These are phyloP conservation scores for Hypoxylon rickii DNA, from an alignment of 495 filamentous ascomycete genomes.

Conservation along the genomic window DNA sequence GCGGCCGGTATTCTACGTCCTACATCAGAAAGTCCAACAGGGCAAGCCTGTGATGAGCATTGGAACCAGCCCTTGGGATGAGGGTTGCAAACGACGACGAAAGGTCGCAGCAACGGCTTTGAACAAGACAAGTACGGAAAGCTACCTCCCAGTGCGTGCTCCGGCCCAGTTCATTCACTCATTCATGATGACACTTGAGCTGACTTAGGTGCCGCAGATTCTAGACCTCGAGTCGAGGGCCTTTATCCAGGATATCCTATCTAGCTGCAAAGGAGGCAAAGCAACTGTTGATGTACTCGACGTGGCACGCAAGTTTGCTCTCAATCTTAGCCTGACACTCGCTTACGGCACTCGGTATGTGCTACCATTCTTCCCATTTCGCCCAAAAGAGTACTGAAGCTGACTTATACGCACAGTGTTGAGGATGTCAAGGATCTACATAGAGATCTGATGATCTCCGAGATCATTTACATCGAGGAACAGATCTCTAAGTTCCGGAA, in stretches of 20 bases:
- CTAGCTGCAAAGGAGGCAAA: constrained; percentile 59
- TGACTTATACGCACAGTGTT: constrained; percentile 38
- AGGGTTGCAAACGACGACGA: constrained; percentile 70
- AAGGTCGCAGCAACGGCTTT: constrained; percentile 75
- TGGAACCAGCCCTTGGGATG: constrained; percentile 76
- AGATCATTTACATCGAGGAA: constrained; percentile 68
- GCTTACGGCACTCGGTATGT: constrained; percentile 64
- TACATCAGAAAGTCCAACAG: constrained; percentile 66
- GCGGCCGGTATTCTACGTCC: constrained; percentile 71
- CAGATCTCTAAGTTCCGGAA: constrained; percentile 67
- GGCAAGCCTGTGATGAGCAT: constrained; percentile 72
- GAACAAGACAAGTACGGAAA: constrained; percentile 69
- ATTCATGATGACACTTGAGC: background rate
- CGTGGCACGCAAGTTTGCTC: constrained; percentile 70
- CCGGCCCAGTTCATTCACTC: background rate
- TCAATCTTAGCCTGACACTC: constrained; percentile 68
- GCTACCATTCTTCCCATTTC: background rate
- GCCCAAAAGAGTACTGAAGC: too few relatives aligned
- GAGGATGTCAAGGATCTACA: constrained; percentile 55
- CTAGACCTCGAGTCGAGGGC: constrained; percentile 70
- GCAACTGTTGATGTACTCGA: constrained; percentile 64
- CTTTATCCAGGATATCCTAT: constrained; percentile 68
- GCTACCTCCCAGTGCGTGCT: constrained; percentile 61
- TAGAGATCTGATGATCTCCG: constrained; percentile 60
- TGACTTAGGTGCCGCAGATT: constrained; percentile 39